Evolutionary conservation across 805 yeast genomes (phyloP), one percentile per base, ranked within the genome.

Genomic region (Teunomyces panamensis): DNA sequence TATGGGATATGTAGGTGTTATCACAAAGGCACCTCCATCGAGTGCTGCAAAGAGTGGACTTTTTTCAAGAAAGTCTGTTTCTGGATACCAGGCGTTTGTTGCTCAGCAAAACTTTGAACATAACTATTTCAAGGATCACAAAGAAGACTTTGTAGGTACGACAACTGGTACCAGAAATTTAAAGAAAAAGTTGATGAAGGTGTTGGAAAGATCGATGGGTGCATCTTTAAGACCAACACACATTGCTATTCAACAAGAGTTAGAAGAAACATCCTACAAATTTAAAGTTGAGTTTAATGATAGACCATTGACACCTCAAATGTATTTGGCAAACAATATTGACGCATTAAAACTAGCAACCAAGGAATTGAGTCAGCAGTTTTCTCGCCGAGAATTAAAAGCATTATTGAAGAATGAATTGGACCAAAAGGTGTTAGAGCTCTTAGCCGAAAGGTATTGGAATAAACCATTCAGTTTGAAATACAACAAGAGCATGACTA

Each of bases 1-100:
- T 57, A 88, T 94, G 96, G 99, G 99, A 0, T 94, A 94, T 63
- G 98, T 94, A 16, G 99, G 99, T 48, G 98, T 95, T n/a, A 85
- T 95, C 14, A 88, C 97, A 1, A 87, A 82, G 54, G 78, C 87
- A 0, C 96, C 94, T 5, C 70, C 60, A 14, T 67, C 79, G 0
- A 48, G 51, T 16, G 50, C 48, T 7, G 26, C 59, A 3, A 49
- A 49, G 13, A 56, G 60, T 9, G 59, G 66, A 7, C 59, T 86
- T 10, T 84, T 84, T 65, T 58, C 68, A 14, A 73, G 85, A 51
- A 71, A 71, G 48, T 49, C 60, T 4, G 44, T 69, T 1, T 65
- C 80, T 2, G 81, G 86, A 0, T 76, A 79, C 36, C 84, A 83
- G 58, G 80, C 90, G 1, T 82, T 80, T 49, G 73, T 81, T 32